Evolutionary conservation across 164 flowering plant genomes (phyloP), one percentile per base, ranked within the genome.

Genomic region (Chimonanthus praecox): DNA sequence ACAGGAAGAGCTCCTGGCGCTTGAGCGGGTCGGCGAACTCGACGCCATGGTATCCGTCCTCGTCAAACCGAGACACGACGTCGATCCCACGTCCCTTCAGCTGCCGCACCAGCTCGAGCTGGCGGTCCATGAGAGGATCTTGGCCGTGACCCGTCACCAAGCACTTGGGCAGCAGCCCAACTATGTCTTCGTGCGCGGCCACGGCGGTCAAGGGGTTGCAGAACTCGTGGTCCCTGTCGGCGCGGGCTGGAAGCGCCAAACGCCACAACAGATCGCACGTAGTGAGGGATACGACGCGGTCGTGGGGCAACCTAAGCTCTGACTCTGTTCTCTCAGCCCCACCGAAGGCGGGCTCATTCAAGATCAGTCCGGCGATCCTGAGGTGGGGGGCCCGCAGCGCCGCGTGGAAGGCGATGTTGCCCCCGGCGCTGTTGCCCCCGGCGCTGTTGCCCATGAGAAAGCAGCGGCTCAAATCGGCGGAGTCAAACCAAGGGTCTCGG

Each of bases 351-450:
- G 69, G 63, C 58, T 73, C 49, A 21, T 7, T 4, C 60, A 65
- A 13, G 15, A 73, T 49, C 16, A 64, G 46, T 2, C 75, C 69
- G 48, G 61, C 60, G 4, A 73, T 44, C 47, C 9, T 64, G 45
- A 43, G 10, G 18, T 7, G 60, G 20, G 58, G 47, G 8, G 68
- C 74, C 50, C 10, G 69, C 69, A 48, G 58, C 47, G 83, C 84
- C 11, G 84, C 1, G 74, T 83, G 85, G 77, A 87, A 88, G 1
- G 84, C 72, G 20, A 88, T 81, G 58, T 78, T 84, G 0, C 85
- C 86, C 2, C 91, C 91, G 5, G 85, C 84, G 60, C 89, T 88
- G 83, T 80, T 4, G 71, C 72, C 91, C 90, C 91, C 91, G 5
- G 85, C 84, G 60, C 89, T 88, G 83, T 80, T 4, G 71, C 72